Percentiles rank a stretch among this genome's conserved stretches.
Conservation (phyloP, 1,139 yeast species). For the Sugiyamaella paludigena region DNA sequence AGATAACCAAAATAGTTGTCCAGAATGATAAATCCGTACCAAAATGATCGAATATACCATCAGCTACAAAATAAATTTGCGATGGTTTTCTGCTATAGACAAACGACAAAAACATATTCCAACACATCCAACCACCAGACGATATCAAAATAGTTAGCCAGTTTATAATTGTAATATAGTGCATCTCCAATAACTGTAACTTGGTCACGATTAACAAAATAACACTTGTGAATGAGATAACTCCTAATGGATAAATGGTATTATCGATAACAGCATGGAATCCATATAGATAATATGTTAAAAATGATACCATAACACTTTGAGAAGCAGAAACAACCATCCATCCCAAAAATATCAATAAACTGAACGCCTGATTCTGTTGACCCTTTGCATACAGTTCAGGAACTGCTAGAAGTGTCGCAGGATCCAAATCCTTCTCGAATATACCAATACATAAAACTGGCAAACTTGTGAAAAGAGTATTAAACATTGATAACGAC, state of each 20-base stretch:
- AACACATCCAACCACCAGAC: constrained; percentile 80
- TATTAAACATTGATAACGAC: constrained; percentile 96
- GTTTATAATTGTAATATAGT: constrained; percentile 71
- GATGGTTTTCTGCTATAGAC: constrained; percentile 59
- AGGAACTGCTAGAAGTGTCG: constrained; percentile 88
- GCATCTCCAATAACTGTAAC: constrained; percentile 81
- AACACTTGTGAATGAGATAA: constrained; percentile 67
- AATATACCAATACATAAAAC: constrained; percentile 94
- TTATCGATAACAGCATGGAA: constrained; percentile 61
- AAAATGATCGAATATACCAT: constrained; percentile 65
- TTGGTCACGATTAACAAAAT: constrained; percentile 73
- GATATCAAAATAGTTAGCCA: constrained; percentile 69
- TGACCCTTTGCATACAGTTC: constrained; percentile 82
- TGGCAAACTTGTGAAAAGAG: constrained; percentile 88
- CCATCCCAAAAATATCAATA: constrained; percentile 72
- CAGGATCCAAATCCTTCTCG: constrained; percentile 84
- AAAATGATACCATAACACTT: constrained; percentile 68
- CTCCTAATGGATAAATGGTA: constrained; percentile 78
- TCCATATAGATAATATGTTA: constrained; percentile 68
- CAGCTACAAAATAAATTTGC: constrained; percentile 67
- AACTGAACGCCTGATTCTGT: constrained; percentile 69
- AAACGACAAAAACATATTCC: constrained; percentile 76
- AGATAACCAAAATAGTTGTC: constrained; percentile 64
- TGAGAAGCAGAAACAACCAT: constrained; percentile 72
- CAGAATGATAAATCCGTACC: constrained; percentile 84